phyloP scores from a whole-genome alignment of 768 basidiomycete genomes.

The Podaxis pistillaris region DNA sequence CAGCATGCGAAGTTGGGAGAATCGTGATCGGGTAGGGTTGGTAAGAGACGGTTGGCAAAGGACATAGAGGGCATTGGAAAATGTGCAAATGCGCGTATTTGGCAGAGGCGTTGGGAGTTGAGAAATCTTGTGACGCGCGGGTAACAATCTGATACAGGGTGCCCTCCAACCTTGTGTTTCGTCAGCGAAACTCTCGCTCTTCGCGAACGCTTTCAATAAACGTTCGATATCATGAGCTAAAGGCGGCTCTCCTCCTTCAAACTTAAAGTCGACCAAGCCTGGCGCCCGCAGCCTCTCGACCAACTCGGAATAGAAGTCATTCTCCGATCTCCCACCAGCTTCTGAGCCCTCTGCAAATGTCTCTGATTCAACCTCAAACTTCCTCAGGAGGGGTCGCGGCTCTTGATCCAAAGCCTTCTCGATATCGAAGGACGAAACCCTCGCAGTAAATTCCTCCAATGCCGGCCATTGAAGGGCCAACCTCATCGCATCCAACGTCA shows the following conservation, averaged over 20 bases:
- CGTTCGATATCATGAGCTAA: background rate
- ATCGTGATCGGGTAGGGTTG: background rate
- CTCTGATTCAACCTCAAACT: background rate
- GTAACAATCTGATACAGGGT: background rate
- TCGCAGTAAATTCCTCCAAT: background rate
- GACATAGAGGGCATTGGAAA: background rate
- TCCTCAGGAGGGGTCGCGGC: background rate
- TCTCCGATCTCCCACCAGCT: background rate
- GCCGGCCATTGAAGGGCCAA: background rate
- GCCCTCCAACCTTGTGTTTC: background rate
- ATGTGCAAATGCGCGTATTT: background rate
- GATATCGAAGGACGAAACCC: background rate
- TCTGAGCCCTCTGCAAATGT: background rate
- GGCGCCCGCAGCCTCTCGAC: constrained; percentile 1
- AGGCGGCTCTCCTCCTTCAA: background rate
- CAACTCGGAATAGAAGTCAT: constrained; percentile 1
- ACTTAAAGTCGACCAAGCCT: background rate
- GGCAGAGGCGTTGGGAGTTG: background rate
- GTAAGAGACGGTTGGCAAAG: background rate
- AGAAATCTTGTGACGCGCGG: background rate
- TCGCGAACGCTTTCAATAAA: background rate
- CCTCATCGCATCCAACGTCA: background rate
- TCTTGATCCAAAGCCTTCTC: background rate
- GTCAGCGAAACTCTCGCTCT: background rate
- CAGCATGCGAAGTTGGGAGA: constrained; percentile 1